These are phyloP conservation scores for Lentinula aciculospora DNA, from an alignment of 768 basidiomycete species.

Conservation along the genomic window DNA sequence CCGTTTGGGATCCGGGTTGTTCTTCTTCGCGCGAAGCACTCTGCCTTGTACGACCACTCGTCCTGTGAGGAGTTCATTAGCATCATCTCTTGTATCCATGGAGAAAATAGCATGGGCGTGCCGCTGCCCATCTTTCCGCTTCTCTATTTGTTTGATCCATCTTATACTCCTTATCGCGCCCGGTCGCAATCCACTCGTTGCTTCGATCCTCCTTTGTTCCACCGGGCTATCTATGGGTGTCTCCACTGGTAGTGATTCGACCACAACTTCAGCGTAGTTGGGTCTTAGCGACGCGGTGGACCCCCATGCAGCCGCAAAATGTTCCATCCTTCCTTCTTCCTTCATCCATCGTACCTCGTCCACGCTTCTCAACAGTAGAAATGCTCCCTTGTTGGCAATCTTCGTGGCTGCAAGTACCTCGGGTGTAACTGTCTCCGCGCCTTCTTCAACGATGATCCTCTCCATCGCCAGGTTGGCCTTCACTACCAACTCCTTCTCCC, in stretches of 20 bases:
- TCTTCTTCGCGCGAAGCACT: too few relatives aligned
- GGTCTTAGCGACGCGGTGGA: too few relatives aligned
- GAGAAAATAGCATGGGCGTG: not conserved
- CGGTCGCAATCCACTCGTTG: not conserved
- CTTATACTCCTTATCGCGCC: not conserved
- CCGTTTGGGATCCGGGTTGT: too few relatives aligned
- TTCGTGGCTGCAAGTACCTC: not conserved
- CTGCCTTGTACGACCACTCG: too few relatives aligned
- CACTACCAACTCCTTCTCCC: not conserved
- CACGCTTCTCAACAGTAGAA: not conserved
- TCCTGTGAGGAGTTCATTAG: too few relatives aligned
- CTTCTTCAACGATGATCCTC: not conserved
- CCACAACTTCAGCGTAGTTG: too few relatives aligned
- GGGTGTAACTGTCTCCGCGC: not conserved
- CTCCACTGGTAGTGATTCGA: too few relatives aligned
- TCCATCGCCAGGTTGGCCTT: not conserved
- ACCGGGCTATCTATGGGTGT: not conserved
- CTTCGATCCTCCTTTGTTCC: not conserved
- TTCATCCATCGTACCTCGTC: not conserved
- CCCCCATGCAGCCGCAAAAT: too few relatives aligned
- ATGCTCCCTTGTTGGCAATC: not conserved
- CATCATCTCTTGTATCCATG: not conserved
- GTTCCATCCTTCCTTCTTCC: not conserved
- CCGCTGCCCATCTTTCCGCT: not conserved
- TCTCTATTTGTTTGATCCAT: too few relatives aligned